phyloP scores from a whole-genome alignment of 495 filamentous ascomycete species.

The Aspergillus incahuasiensis region DNA sequence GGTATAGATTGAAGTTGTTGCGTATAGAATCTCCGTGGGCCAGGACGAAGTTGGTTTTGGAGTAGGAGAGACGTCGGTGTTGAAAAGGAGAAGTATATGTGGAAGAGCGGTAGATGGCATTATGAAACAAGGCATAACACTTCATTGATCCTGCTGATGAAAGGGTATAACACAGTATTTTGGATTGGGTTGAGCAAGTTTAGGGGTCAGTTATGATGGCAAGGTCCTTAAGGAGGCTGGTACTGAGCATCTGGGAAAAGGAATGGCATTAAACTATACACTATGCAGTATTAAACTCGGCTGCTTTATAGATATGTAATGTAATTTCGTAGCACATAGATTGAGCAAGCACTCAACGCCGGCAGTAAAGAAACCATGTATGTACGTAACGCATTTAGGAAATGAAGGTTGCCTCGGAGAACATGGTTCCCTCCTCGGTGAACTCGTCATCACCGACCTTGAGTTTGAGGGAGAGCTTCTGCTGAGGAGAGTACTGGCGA shows the following conservation, averaged over 20 bases:
- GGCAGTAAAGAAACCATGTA: slow-evolving; percentile 22
- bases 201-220: not conserved
- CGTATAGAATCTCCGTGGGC: too few species aligned
- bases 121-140: not conserved
- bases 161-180: not conserved
- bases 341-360: slow-evolving; percentile 18
- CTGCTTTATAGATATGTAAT: slow-evolving; percentile 12
- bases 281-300: not conserved
- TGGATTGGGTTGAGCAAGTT: not conserved
- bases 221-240: not conserved
- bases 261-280: slow-evolving; percentile 3
- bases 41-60: too few species aligned
- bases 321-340: slow-evolving; percentile 10
- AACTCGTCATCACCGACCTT: slow-evolving; percentile 75
- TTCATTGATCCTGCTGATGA: not conserved
- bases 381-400: slow-evolving; percentile 47
- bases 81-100: not conserved
- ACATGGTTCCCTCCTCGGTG: slow-evolving; percentile 70
- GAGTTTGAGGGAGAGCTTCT: slow-evolving; percentile 67
- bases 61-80: not conserved
- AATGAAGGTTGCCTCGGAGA: slow-evolving; percentile 91
- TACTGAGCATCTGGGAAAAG: not conserved
- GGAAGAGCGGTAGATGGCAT: not conserved
- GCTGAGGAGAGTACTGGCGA: slow-evolving; percentile 58
- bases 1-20: too few species aligned